phyloP scores from a whole-genome alignment of 768 basidiomycete species.

The Chlorophyllum brunneum region DNA sequence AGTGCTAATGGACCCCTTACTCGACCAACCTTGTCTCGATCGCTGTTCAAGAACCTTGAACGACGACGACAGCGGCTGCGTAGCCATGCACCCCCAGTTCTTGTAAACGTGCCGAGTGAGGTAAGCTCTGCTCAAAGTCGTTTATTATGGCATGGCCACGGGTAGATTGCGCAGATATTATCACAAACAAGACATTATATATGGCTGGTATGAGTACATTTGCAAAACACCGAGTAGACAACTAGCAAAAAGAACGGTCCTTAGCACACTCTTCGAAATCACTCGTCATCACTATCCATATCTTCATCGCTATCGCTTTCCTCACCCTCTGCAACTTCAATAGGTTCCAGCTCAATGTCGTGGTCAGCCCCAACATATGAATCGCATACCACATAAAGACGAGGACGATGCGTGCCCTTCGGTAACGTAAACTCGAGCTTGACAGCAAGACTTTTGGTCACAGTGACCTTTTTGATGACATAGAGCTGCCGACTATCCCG shows the following conservation, averaged over 20 bases:
- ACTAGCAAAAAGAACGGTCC: neutral
- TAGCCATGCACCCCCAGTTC: too few relatives aligned
- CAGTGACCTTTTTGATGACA: slow-evolving; percentile 84
- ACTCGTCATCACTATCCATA: slow-evolving; percentile 46
- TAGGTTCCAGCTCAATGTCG: slow-evolving; percentile 76
- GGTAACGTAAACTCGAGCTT: slow-evolving; percentile 89
- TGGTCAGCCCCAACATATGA: slow-evolving; percentile 91
- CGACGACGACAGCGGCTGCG: too few relatives aligned
- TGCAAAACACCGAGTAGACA: neutral
- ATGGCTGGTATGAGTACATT: too few relatives aligned
- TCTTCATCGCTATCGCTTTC: slow-evolving; percentile 81
- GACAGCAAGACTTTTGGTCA: slow-evolving; percentile 78
- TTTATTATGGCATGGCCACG: too few relatives aligned
- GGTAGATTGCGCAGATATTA: too few relatives aligned
- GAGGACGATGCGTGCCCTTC: slow-evolving; percentile 77
- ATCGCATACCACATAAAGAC: slow-evolving; percentile 90
- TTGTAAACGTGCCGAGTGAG: too few relatives aligned
- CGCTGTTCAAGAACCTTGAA: too few relatives aligned
- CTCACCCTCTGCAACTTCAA: slow-evolving; percentile 89
- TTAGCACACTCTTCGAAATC: too few relatives aligned
- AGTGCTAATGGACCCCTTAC: too few relatives aligned
- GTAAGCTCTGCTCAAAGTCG: too few relatives aligned
- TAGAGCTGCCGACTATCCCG: slow-evolving; percentile 75
- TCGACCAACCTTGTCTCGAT: too few relatives aligned
- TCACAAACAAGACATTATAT: too few relatives aligned